Percentiles rank a stretch among this genome's conserved stretches.
These are phyloP conservation scores for Oryza brachyantha DNA, from an alignment of 176 grass and related monocot genomes.

Conservation along the genomic window DNA sequence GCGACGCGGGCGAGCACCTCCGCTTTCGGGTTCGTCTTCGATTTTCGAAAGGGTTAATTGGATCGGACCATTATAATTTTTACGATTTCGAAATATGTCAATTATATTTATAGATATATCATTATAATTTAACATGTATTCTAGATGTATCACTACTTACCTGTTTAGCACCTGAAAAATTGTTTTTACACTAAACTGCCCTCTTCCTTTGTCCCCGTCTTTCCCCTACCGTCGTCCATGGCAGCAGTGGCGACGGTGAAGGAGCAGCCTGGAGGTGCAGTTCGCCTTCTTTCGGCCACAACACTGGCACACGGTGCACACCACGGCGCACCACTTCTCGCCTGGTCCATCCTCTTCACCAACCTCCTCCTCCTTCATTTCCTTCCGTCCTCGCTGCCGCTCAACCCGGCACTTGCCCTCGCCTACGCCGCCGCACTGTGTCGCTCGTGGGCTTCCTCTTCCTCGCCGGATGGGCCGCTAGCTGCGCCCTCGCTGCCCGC, in stretches of 20 bases:
- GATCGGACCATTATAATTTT: too few relatives aligned
- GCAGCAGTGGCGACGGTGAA: neutral
- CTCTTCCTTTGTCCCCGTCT: too few relatives aligned
- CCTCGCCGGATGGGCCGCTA: slow-evolving; percentile 60
- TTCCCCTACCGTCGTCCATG: slow-evolving; percentile 32
- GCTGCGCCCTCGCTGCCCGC: slow-evolving; percentile 51
- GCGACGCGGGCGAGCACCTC: neutral
- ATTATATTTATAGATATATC: too few relatives aligned
- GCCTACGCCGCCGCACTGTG: slow-evolving; percentile 51
- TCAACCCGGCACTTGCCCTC: slow-evolving; percentile 57
- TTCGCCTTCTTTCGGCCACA: slow-evolving; percentile 78
- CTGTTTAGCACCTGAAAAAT: too few relatives aligned
- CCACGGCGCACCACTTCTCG: slow-evolving; percentile 60
- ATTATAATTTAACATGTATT: too few relatives aligned
- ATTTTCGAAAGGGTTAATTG: too few relatives aligned
- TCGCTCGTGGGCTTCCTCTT: slow-evolving; percentile 57
- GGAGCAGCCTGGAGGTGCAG: slow-evolving; percentile 65
- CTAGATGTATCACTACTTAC: too few relatives aligned
- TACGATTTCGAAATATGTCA: too few relatives aligned
- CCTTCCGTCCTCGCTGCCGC: slow-evolving; percentile 23
- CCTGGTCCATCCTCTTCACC: slow-evolving; percentile 64
- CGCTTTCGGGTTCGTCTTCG: neutral
- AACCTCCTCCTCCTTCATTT: slow-evolving; percentile 60
- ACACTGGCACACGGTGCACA: slow-evolving; percentile 76
- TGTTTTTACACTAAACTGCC: too few relatives aligned